Evolutionary conservation across 2,329 filamentous ascomycete species (phyloP), one percentile per base, ranked within the genome.

Genomic region (Botrytis pseudocinerea): DNA sequence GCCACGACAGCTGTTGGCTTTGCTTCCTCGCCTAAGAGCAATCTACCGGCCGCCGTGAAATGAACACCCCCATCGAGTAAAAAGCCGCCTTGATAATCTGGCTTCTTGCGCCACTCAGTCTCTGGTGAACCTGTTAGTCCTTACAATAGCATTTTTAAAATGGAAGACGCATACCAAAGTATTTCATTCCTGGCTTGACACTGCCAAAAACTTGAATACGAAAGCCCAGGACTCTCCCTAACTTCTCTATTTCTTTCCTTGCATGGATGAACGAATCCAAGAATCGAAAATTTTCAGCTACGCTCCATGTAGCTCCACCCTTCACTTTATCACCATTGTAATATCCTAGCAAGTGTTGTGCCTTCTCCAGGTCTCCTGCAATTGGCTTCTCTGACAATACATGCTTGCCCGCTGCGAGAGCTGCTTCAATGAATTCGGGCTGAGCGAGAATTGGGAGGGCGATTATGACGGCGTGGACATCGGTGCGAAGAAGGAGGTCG

Each of bases 11-110:
- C 51, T 14, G 72, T 75, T 32, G 78, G 77, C 69, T 75, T 76
- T 35, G 75, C 76, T 44, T 72, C 70, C 42, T 75, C 83, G 28
- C 85, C 83, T 2, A 94, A 82, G 60, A 95, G 79, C 46, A 87
- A 80, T 25, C 92, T 84, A 68, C 91, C 85, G 0, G 83, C 89
- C 12, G 92, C 92, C 10, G 90, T 84, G 74, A 88, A 90, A 81
- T 95, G 93, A 40, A 95, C 91, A 61, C 93, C 92, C 22, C 89
- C 91, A 78, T 95, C 92, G 2, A 95, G 87, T 71, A 94, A 81
- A 80, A 94, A 94, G 0, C 93, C 92, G 71, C 92, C 93, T 81
- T 94, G 92, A 79, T 93, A 88, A 70, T 87, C 85, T 1, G 92
- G 92, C 72, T 83, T 86, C 80, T 91, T 91, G 71, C 93, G 89